phyloP scores from a whole-genome alignment of 106 monocot genomes.

The Phalaenopsis equestris region DNA sequence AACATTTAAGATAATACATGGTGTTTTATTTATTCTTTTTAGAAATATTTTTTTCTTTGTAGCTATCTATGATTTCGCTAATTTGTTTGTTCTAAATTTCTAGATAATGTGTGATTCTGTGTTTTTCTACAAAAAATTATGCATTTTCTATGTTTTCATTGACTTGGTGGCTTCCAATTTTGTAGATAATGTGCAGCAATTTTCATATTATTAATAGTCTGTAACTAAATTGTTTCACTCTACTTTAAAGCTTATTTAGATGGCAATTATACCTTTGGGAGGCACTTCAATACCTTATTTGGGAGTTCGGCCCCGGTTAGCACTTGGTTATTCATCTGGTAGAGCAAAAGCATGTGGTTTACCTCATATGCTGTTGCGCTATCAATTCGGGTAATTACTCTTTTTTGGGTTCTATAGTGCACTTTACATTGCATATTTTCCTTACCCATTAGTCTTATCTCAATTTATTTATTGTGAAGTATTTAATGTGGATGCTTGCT shows the following conservation, averaged over 20 bases:
- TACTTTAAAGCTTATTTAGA: constrained; percentile 9
- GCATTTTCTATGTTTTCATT: not conserved
- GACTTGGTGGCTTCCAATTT: not conserved
- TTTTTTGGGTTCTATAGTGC: not conserved
- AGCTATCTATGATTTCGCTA: not conserved
- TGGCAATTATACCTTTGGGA: constrained; percentile 2
- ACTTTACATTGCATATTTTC: not conserved
- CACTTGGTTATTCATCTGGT: constrained; percentile 2
- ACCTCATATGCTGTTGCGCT: not conserved
- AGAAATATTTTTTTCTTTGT: not conserved
- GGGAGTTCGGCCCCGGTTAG: not conserved
- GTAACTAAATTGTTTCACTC: not conserved
- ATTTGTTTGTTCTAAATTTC: not conserved
- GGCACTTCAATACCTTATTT: constrained; percentile 9
- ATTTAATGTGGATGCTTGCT: not conserved
- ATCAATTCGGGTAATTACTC: constrained; percentile 3
- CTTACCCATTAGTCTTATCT: not conserved
- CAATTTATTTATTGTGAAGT: not conserved
- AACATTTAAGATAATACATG: not conserved
- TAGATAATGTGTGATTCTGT: not conserved
- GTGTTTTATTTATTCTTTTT: not conserved
- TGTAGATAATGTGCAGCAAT: not conserved
- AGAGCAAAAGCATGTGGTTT: not conserved
- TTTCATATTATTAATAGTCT: not conserved
- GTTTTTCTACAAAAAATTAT: not conserved